Base-by-base conservation (phyloP, 2,329 filamentous ascomycete species). In the Pseudogymnoascus sp. region DNA sequence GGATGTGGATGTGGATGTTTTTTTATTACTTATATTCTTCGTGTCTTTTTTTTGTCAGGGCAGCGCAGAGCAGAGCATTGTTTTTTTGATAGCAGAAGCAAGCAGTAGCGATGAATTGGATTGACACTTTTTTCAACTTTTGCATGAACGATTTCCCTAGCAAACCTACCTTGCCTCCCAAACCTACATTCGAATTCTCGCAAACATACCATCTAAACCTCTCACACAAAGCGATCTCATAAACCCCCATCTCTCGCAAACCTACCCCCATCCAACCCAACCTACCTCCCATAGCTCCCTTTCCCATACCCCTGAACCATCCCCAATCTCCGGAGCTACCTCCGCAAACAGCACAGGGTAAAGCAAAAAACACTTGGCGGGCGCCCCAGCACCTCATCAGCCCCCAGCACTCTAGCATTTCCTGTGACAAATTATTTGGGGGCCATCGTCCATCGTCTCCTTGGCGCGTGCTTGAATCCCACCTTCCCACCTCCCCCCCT, bases 71-170 rank as follows among this genome's bases (percentile, higher is more conserved):
- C 39, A 43, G 38, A 28, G 22, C 41, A 47, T 47, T 22, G 12
- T 50, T 50, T 50, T 28, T 50, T 50, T 50, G 3, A 50, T 50
- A 50, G 43, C n/a, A 50, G 25, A 18, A 50, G 43, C 25, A 50
- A 20, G 18, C 18, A 25, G 43, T 50, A 50, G 43, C 43, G 43
- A 50, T 50, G 43, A 50, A 50, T 50, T 47, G 43, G 43, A 50
- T 50, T 9, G 12, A n/a, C 43, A 50, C 25, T 30, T 50, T 50
- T 50, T 30, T 2, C 25, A 11, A n/a, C n/a, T 50, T 50, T 50
- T 11, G 14, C 12, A 47, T 9, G 9, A 9, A 33, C 3, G 6
- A 33, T n/a, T 33, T 33, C 9, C 6, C 30, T 33, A 7, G 30
- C 30, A 33, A 33, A 7, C 35, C 14, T 36, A 14, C 35, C 9